Evolutionary conservation across 2,329 filamentous ascomycete species (phyloP).

Genomic region (Apiospora rasikravindrae): DNA sequence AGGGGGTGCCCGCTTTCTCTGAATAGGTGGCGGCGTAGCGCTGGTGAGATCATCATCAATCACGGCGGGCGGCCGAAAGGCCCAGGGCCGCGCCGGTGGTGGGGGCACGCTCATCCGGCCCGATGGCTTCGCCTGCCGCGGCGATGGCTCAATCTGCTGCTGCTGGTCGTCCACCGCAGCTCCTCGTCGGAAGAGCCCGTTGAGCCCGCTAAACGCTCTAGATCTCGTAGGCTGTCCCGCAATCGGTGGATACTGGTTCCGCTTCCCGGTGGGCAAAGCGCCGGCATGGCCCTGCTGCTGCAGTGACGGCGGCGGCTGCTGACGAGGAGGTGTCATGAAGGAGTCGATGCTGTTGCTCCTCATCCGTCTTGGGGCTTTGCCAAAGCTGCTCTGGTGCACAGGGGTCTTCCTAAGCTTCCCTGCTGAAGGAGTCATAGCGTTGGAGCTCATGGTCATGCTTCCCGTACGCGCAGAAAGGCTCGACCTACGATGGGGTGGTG

Average conservation of each 20-base stretch:
- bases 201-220: constrained; percentile 47
- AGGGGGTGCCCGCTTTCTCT: constrained; percentile 44
- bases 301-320: constrained; percentile 23
- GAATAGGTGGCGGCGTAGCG: constrained; percentile 62
- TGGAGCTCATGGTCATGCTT: constrained; percentile 34
- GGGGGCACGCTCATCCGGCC: constrained; percentile 39
- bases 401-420: constrained; percentile 32
- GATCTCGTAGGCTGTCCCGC: constrained; percentile 49
- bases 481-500: constrained; percentile 57
- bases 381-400: constrained; percentile 26
- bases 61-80: constrained; percentile 46
- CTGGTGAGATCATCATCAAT: constrained; percentile 51
- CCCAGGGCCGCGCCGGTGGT: constrained; percentile 36
- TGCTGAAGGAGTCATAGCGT: constrained; percentile 25
- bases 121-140: constrained; percentile 23
- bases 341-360: constrained; percentile 39
- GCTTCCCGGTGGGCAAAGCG: constrained; percentile 38
- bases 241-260: constrained; percentile 56
- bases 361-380: constrained; percentile 27
- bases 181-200: constrained; percentile 15
- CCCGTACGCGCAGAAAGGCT: constrained; percentile 57
- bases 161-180: constrained; percentile 21
- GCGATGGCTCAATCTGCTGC: constrained; percentile 16
- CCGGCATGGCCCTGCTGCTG: constrained; percentile 26
- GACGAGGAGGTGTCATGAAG: constrained; percentile 29